Percentiles rank a stretch among this genome's conserved stretches.
phyloP scores from a whole-genome alignment of 129 eudicot species.

The Chrysanthemum lavandulifolium region DNA sequence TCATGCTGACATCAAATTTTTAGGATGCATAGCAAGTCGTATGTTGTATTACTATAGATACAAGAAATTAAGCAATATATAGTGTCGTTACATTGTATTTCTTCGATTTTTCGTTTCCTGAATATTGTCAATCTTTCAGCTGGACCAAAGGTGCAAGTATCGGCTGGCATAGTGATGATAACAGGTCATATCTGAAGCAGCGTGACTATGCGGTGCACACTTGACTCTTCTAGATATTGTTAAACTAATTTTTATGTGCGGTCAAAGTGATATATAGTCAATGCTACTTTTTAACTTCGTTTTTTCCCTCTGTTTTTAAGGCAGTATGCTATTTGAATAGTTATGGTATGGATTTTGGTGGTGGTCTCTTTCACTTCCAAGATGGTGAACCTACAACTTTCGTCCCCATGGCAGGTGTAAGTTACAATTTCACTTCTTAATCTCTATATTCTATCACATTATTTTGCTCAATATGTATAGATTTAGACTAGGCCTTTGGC shows the following conservation, averaged over 20 bases:
- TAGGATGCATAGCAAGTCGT: too few relatives aligned
- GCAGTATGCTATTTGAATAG: slow-evolving; percentile 91
- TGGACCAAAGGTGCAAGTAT: slow-evolving; percentile 98
- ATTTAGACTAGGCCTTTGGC: too few relatives aligned
- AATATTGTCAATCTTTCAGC: slow-evolving; percentile 36
- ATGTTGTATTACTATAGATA: too few relatives aligned
- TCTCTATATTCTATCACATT: neutral
- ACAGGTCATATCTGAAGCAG: slow-evolving; percentile 89
- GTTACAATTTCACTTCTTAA: slow-evolving; percentile 21
- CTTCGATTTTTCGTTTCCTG: neutral
- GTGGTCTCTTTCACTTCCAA: slow-evolving; percentile 93
- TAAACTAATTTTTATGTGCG: too few relatives aligned
- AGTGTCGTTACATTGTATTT: too few relatives aligned
- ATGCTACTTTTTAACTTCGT: neutral
- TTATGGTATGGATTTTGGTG: slow-evolving; percentile 67
- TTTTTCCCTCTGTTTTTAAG: slow-evolving; percentile 42
- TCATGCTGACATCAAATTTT: too few relatives aligned
- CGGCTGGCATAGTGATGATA: slow-evolving; percentile 99
- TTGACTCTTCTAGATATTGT: neutral
- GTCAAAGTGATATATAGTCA: neutral
- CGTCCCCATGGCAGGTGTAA: slow-evolving; percentile 87
- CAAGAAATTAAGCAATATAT: too few relatives aligned
- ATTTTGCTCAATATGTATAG: too few relatives aligned
- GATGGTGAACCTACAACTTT: slow-evolving; percentile 73
- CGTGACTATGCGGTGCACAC: slow-evolving; percentile 80